These are phyloP conservation scores for Albizia julibrissin DNA, from an alignment of 306 rosid species.

Conservation along the genomic window DNA sequence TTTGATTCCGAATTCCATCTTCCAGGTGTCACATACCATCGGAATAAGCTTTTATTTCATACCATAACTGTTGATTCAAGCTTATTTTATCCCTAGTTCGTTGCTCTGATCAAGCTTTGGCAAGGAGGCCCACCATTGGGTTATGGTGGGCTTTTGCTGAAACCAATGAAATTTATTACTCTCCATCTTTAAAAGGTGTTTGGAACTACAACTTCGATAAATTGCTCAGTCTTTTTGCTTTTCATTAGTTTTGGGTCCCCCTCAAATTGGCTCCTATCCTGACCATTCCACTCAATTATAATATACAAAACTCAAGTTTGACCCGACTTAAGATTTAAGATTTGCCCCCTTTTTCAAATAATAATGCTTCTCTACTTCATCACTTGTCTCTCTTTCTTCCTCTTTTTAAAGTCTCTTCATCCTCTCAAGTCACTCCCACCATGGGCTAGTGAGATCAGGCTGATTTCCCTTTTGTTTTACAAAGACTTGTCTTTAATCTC, in stretches of 20 bases:
- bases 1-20: constrained; percentile 33
- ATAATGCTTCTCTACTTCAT: constrained; percentile 77
- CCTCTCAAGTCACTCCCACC: constrained; percentile 64
- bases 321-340: constrained; percentile 29
- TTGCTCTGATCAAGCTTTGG: constrained; percentile 43
- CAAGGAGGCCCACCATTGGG: constrained; percentile 80
- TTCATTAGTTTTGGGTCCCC: background rate
- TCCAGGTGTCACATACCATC: constrained; percentile 49
- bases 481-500: constrained; percentile 45
- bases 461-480: constrained; percentile 57
- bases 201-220: constrained; percentile 44
- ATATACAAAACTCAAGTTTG: constrained; percentile 44
- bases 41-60: constrained; percentile 28
- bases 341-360: constrained; percentile 27
- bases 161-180: constrained; percentile 38
- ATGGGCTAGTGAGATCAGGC: constrained; percentile 69
- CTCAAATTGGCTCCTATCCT: constrained; percentile 39
- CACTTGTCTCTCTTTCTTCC: constrained; percentile 68
- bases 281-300: constrained; percentile 21
- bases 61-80: constrained; percentile 8
- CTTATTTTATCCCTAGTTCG: constrained; percentile 24
- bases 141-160: constrained; percentile 75
- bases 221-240: constrained; percentile 21
- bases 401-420: constrained; percentile 66
- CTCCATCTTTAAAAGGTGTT: background rate